Conservation (phyloP, 2,329 filamentous ascomycete genomes). For the Penicillium nordicum region DNA sequence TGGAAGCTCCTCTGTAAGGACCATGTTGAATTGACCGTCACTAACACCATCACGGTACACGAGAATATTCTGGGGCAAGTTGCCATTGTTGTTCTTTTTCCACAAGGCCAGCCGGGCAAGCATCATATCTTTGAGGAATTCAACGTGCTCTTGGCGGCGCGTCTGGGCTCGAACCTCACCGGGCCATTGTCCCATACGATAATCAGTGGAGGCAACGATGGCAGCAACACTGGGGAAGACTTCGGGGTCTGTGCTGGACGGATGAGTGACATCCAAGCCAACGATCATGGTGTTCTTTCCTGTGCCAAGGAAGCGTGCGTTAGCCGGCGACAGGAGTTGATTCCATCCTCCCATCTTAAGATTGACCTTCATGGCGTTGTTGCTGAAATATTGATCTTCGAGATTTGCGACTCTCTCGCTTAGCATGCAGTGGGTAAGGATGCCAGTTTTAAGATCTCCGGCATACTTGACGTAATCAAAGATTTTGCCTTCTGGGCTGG, state of each 20-base stretch:
- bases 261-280: slow-evolving; percentile 84
- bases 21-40: slow-evolving; percentile 70
- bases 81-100: slow-evolving; percentile 52
- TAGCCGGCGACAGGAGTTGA: slow-evolving; percentile 54
- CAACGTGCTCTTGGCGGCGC: slow-evolving; percentile 64
- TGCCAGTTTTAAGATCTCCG: slow-evolving; percentile 60
- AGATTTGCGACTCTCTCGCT: slow-evolving; percentile 45
- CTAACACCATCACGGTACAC: slow-evolving; percentile 87
- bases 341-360: slow-evolving; percentile 73
- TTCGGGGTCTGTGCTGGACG: slow-evolving; percentile 59
- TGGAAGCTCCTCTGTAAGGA: slow-evolving; percentile 63
- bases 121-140: slow-evolving; percentile 58
- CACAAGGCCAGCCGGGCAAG: slow-evolving; percentile 62
- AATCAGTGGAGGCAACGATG: slow-evolving; percentile 71
- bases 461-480: slow-evolving; percentile 65
- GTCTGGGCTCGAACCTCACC: slow-evolving; percentile 56
- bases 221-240: slow-evolving; percentile 70
- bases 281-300: slow-evolving; percentile 72
- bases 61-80: slow-evolving; percentile 67
- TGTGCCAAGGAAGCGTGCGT: slow-evolving; percentile 56
- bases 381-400: slow-evolving; percentile 56
- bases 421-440: slow-evolving; percentile 63
- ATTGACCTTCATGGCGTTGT: slow-evolving; percentile 73
- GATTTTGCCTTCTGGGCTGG: slow-evolving; percentile 47
- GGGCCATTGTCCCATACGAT: slow-evolving; percentile 70